Conservation (phyloP, 2,329 filamentous ascomycete genomes). For the Coniosporium tulheliwenetii region DNA sequence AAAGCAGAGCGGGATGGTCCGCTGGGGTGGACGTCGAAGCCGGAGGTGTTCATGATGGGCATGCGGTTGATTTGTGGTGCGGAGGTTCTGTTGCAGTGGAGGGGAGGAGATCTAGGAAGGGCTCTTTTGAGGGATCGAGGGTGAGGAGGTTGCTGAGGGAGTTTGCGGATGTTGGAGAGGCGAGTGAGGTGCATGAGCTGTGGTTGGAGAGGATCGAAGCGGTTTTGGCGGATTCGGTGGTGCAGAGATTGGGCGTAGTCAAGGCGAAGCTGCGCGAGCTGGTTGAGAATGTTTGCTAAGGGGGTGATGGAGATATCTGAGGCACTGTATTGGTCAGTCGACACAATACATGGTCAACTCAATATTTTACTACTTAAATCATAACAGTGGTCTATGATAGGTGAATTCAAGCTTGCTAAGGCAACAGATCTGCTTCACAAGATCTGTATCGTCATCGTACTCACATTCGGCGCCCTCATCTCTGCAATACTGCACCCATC, state of each 20-base stretch:
- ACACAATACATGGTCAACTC: neutral
- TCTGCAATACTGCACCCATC: too few species aligned
- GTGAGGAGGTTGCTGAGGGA: constrained; percentile 13
- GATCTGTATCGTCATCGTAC: too few species aligned
- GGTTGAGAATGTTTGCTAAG: neutral
- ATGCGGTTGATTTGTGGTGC: constrained; percentile 26
- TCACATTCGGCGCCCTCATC: too few species aligned
- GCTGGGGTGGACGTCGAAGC: constrained; percentile 56
- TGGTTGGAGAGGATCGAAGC: constrained; percentile 20
- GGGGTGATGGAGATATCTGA: neutral
- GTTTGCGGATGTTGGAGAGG: constrained; percentile 10
- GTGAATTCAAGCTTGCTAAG: neutral
- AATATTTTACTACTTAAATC: neutral
- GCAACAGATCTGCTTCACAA: too few species aligned
- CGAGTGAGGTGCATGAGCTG: constrained; percentile 16
- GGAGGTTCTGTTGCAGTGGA: constrained; percentile 20
- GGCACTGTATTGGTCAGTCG: neutral
- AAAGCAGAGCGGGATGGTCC: constrained; percentile 40
- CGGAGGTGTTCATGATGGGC: constrained; percentile 49
- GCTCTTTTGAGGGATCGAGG: constrained; percentile 7
- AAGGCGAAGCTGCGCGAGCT: neutral
- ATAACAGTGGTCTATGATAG: neutral
- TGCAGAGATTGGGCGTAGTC: neutral
- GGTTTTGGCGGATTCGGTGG: constrained; percentile 10
- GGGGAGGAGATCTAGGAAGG: constrained; percentile 4